Evolutionary conservation across 2,329 filamentous ascomycete genomes (phyloP).

Genomic region (Diplodia scrobiculata): DNA sequence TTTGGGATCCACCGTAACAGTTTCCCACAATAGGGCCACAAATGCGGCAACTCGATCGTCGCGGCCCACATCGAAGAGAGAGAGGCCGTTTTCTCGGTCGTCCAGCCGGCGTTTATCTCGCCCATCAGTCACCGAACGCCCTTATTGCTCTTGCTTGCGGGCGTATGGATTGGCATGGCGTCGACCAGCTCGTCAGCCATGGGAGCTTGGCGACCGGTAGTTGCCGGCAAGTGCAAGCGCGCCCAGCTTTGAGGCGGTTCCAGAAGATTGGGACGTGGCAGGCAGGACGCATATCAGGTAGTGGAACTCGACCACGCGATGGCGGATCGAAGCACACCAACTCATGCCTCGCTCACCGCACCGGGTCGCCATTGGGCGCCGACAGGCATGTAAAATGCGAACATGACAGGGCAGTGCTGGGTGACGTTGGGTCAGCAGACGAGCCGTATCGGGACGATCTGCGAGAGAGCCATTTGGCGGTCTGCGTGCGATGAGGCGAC

Average conservation of each 20-base stretch:
- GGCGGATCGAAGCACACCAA: not conserved
- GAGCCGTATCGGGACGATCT: not conserved
- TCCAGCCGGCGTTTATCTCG: not conserved
- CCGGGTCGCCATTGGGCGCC: not conserved
- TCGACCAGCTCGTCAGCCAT: not conserved
- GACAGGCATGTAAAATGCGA: not conserved
- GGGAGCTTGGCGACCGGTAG: not conserved
- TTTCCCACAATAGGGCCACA: not conserved
- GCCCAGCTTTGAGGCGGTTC: not conserved
- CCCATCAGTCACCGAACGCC: not conserved
- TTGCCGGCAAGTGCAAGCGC: not conserved
- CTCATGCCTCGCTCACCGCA: not conserved
- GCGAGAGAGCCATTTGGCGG: not conserved
- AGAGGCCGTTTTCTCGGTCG: not conserved
- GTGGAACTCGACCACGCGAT: not conserved
- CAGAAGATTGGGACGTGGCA: not conserved
- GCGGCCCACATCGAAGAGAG: not conserved
- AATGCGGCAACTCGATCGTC: slow-evolving; percentile 15
- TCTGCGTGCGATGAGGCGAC: slow-evolving; percentile 14
- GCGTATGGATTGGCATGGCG: not conserved
- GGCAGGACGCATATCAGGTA: not conserved
- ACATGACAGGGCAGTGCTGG: not conserved
- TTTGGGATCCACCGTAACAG: not conserved
- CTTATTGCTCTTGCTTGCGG: not conserved
- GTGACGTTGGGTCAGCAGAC: not conserved